phyloP scores from a whole-genome alignment of 176 grass and related monocot species.

The Cocos nucifera region DNA sequence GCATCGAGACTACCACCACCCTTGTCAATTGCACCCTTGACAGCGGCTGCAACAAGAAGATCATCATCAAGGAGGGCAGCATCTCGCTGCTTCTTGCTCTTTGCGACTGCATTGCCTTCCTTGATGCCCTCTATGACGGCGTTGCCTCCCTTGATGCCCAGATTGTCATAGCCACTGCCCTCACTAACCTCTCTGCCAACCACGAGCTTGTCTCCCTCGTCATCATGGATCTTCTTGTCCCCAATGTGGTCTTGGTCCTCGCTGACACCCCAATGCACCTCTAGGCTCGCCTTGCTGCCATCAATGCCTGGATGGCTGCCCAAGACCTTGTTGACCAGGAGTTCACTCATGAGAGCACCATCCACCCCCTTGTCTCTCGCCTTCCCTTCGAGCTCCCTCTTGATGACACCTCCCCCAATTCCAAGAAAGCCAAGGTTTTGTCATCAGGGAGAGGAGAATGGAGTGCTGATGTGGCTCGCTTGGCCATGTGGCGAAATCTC shows the following conservation, averaged over 20 bases:
- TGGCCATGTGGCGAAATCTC: no score
- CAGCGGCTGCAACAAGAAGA: background rate
- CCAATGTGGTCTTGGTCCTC: slow-evolving; percentile 5
- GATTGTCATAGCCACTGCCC: slow-evolving; percentile 4
- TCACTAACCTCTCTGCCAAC: slow-evolving; percentile 5
- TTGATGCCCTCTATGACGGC: background rate
- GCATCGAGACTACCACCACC: slow-evolving; percentile 1
- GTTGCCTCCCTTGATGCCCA: slow-evolving; percentile 3
- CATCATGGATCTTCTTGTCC: background rate
- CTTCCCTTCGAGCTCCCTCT: slow-evolving; percentile 14
- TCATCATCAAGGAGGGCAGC: slow-evolving; percentile 13
- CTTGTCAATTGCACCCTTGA: slow-evolving; percentile 6
- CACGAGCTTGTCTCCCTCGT: background rate
- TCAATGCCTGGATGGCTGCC: slow-evolving; percentile 5
- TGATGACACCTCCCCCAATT: background rate
- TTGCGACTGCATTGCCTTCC: background rate
- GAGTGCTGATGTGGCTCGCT: no score
- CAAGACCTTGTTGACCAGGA: background rate
- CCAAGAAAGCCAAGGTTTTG: background rate
- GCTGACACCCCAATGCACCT: slow-evolving; percentile 9
- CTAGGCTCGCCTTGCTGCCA: background rate
- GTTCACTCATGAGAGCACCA: slow-evolving; percentile 10
- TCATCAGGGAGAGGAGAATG: no score
- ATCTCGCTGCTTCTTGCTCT: slow-evolving; percentile 9
- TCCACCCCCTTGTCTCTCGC: slow-evolving; percentile 3